Evolutionary conservation across 1,284 basidiomycete species (phyloP), one percentile per base, ranked within the genome.

Genomic region (Heterobasidion parviporum): DNA sequence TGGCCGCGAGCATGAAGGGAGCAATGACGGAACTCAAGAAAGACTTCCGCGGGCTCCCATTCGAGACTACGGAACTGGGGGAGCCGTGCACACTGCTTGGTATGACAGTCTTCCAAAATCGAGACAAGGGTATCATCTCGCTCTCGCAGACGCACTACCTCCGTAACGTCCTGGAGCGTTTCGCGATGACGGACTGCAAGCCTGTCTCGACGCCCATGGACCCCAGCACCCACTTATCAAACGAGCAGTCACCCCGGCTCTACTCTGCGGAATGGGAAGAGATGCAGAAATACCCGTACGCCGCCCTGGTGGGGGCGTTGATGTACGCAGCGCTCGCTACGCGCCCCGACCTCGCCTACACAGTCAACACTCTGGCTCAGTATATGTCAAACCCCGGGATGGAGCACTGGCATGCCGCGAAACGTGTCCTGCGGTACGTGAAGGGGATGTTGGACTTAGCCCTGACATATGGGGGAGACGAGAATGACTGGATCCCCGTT

Each of bases 351-450:
- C 16, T 49, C 9, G 15, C 47, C 12, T 49, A 49, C 12, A 54
- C 56, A 10, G 53, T 60, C 52, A 41, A 32, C 36, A 15, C 43
- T 16, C 52, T 59, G 9, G 46, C 35, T 3, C 54, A 54, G 32
- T 59, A 41, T 41, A 43, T 43, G 36, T 43, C 41, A n/a, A 56
- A 59, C 43, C 57, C 57, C 14, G 43, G 45, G 4, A 38, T 52
- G 3, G 34, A 33, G n/a, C 58, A 59, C 20, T 48, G 38, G 18
- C 53, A 53, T 35, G 57, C 57, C 33, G 55, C 52, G 1, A 56
- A 56, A 18, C 57, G 53, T 34, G 52, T 59, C 6, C 43, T 59
- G 8, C 51, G 55, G 16, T 59, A 59, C 26, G 36, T 59, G 8
- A 51, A 51, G 20, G 57, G 54, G 8, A 58, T 54, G 3, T 43